These are phyloP conservation scores for Trichoderma virens DNA, from an alignment of 495 filamentous ascomycete species.

Conservation along the genomic window DNA sequence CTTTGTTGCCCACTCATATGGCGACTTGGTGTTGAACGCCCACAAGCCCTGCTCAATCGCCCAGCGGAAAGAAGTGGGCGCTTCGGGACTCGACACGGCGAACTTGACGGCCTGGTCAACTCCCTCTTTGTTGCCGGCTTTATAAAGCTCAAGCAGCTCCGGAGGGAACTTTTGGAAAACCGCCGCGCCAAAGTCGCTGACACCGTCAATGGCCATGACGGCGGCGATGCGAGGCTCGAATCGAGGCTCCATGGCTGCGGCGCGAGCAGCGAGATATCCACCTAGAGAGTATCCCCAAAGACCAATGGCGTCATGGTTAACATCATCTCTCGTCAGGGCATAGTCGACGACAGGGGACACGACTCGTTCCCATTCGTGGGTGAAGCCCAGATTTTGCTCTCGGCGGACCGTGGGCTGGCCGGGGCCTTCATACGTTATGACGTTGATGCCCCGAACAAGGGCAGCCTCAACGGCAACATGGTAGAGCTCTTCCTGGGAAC, in stretches of 20 bases:
- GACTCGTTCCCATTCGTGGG: slow-evolving; percentile 40
- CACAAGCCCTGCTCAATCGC: slow-evolving; percentile 33
- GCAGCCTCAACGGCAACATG: slow-evolving; percentile 27
- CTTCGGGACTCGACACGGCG: not conserved
- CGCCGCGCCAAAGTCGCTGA: slow-evolving; percentile 21
- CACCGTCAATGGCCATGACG: slow-evolving; percentile 30
- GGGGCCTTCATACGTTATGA: slow-evolving; percentile 42
- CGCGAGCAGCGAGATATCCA: slow-evolving; percentile 30
- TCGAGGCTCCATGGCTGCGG: slow-evolving; percentile 37
- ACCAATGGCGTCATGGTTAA: slow-evolving; percentile 23
- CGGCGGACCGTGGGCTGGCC: slow-evolving; percentile 39
- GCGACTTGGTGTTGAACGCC: slow-evolving; percentile 27
- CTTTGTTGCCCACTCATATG: slow-evolving; percentile 22
- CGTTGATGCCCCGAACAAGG: slow-evolving; percentile 38
- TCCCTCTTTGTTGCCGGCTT: slow-evolving; percentile 11
- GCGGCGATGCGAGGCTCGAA: slow-evolving; percentile 38
- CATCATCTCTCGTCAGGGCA: slow-evolving; percentile 18
- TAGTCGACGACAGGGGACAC: slow-evolving; percentile 40
- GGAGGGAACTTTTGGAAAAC: slow-evolving; percentile 13
- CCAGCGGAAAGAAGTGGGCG: slow-evolving; percentile 23
- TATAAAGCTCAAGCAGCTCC: not conserved
- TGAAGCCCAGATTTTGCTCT: slow-evolving; percentile 39
- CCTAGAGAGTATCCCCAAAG: slow-evolving; percentile 33
- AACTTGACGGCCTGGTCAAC: not conserved
- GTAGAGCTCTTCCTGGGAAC: slow-evolving; percentile 36